Conservation (phyloP, 2,329 filamentous ascomycete genomes). For the Chrysosporium keratinophilum region DNA sequence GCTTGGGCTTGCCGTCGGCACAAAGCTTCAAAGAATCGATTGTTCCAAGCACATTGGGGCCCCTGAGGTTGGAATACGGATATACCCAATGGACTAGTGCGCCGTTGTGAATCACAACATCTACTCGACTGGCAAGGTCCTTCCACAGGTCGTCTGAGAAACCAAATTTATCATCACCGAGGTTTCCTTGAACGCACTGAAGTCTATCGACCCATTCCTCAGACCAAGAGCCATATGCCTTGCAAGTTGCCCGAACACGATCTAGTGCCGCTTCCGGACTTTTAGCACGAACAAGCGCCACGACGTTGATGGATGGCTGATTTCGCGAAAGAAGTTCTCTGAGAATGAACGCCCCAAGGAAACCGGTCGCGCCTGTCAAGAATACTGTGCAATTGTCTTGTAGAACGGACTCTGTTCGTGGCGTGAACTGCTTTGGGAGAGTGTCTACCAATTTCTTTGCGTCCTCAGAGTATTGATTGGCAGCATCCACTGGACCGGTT, state of each 20-base stretch:
- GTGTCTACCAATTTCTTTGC: constrained; percentile 39
- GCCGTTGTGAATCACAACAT: constrained; percentile 73
- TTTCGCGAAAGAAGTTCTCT: constrained; percentile 59
- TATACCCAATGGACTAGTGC: constrained; percentile 70
- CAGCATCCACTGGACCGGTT: constrained; percentile 26
- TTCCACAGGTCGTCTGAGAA: constrained; percentile 58
- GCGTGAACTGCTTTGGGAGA: constrained; percentile 39
- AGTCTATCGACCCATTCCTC: constrained; percentile 48
- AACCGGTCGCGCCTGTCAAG: constrained; percentile 81
- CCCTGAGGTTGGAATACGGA: constrained; percentile 60
- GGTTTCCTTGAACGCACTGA: constrained; percentile 59
- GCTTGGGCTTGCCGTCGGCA: constrained; percentile 65
- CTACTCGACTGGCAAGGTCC: constrained; percentile 53
- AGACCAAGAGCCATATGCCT: constrained; percentile 71
- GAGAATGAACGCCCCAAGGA: constrained; percentile 72
- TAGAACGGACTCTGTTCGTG: constrained; percentile 27
- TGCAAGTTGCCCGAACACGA: constrained; percentile 56
- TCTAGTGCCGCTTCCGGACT: constrained; percentile 50
- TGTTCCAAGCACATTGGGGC: constrained; percentile 71
- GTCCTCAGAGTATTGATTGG: constrained; percentile 43
- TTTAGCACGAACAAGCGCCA: constrained; percentile 66
- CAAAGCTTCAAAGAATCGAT: constrained; percentile 68
- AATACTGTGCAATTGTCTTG: constrained; percentile 52
- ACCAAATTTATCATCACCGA: constrained; percentile 63
- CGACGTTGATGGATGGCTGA: constrained; percentile 49